Evolutionary conservation across 1,284 basidiomycete genomes (phyloP).

Genomic region (Austroboletus novae-zelandiae): DNA sequence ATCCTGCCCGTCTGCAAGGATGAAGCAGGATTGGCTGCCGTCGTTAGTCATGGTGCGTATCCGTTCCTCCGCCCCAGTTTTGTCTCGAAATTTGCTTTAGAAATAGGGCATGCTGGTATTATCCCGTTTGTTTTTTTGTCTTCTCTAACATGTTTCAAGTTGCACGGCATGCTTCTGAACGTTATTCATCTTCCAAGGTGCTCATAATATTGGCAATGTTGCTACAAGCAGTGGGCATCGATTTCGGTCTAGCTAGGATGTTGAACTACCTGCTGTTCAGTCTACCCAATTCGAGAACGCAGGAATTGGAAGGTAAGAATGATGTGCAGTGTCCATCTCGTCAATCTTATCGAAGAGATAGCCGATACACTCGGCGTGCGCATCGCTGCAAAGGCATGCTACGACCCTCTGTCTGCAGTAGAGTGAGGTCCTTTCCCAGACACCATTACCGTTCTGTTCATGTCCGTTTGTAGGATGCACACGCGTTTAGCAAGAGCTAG

Average conservation of each 20-base stretch:
- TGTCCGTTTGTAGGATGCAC: slow-evolving; percentile 57
- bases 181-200: slow-evolving; percentile 59
- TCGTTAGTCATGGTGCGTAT: slow-evolving; percentile 78
- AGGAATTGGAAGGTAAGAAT: slow-evolving; percentile 76
- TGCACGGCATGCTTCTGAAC: slow-evolving; percentile 74
- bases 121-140: slow-evolving; percentile 2
- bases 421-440: slow-evolving; percentile 43
- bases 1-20: slow-evolving; percentile 80
- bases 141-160: slow-evolving; percentile 42
- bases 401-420: slow-evolving; percentile 72
- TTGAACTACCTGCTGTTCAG: slow-evolving; percentile 60
- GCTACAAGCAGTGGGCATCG: slow-evolving; percentile 55
- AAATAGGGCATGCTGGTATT: slow-evolving; percentile 82
- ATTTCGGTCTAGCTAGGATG: slow-evolving; percentile 45
- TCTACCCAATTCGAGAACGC: slow-evolving; percentile 81
- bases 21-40: slow-evolving; percentile 82
- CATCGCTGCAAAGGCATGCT: slow-evolving; percentile 78
- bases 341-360: slow-evolving; percentile 27
- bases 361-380: slow-evolving; percentile 77
- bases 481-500: slow-evolving; percentile 57
- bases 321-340: not conserved
- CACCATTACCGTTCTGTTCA: slow-evolving; percentile 1
- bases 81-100: slow-evolving; percentile 37
- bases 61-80: not conserved
- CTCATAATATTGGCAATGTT: slow-evolving; percentile 48